These are phyloP conservation scores for Aegilops tauschii DNA, from an alignment of 176 grass and related monocot genomes.

Conservation along the genomic window DNA sequence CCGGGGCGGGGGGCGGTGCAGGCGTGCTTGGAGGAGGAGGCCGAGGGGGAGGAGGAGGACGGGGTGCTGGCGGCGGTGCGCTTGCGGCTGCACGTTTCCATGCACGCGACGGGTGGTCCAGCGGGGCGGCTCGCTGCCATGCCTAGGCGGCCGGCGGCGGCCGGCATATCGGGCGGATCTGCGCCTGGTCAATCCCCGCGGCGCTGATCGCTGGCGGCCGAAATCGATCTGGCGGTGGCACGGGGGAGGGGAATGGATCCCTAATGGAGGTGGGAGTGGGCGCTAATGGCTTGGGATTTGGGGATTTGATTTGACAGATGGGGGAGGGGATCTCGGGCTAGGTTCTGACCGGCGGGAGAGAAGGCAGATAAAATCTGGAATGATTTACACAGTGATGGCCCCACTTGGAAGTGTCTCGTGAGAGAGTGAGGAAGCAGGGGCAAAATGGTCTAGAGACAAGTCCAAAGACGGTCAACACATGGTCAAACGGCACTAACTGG, in stretches of 20 bases:
- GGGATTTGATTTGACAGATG: background rate
- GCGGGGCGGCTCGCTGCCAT: slow-evolving; percentile 8
- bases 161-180: slow-evolving; percentile 2
- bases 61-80: slow-evolving; percentile 63
- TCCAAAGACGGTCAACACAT: too few relatives aligned
- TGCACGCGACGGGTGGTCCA: slow-evolving; percentile 39
- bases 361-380: too few relatives aligned
- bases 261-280: background rate
- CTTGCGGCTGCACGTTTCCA: slow-evolving; percentile 99
- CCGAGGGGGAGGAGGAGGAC: background rate
- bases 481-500: too few relatives aligned
- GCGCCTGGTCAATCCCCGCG: background rate
- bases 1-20: slow-evolving; percentile 21
- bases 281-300: background rate
- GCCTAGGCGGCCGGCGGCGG: background rate
- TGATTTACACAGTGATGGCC: too few relatives aligned
- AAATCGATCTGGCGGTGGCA: background rate
- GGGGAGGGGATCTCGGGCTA: too few relatives aligned
- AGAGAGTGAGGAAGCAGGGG: too few relatives aligned
- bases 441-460: too few relatives aligned
- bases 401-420: too few relatives aligned
- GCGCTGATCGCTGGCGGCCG: background rate
- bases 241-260: background rate
- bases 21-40: slow-evolving; percentile 36
- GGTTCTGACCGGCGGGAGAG: too few relatives aligned